These are phyloP conservation scores for Onygenales sp. DNA, from an alignment of 2,329 filamentous ascomycete genomes.

Conservation along the genomic window DNA sequence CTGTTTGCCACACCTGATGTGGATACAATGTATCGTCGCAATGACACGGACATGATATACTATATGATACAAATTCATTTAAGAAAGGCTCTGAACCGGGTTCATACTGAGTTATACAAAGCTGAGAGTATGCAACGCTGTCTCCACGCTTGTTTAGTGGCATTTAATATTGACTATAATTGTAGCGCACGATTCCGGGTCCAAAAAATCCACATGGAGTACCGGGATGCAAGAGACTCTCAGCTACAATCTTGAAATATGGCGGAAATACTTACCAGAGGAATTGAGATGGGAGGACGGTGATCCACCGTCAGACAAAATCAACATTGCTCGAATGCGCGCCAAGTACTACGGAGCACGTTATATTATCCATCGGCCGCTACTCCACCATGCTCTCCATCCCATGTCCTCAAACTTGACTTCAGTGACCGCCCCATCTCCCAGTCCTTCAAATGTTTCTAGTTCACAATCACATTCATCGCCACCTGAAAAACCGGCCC, in stretches of 20 bases:
- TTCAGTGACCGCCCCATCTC: slow-evolving; percentile 20
- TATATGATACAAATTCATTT: slow-evolving; percentile 55
- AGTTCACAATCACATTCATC: slow-evolving; percentile 26
- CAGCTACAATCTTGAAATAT: slow-evolving; percentile 42
- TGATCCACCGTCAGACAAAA: slow-evolving; percentile 63
- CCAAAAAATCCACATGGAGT: slow-evolving; percentile 26
- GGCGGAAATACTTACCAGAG: slow-evolving; percentile 42
- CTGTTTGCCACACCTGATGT: slow-evolving; percentile 19
- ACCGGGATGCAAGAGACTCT: slow-evolving; percentile 32
- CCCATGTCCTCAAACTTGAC: slow-evolving; percentile 24
- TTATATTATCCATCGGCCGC: slow-evolving; percentile 80
- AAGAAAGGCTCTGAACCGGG: slow-evolving; percentile 46
- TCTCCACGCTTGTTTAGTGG: background rate
- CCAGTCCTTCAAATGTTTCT: slow-evolving; percentile 8
- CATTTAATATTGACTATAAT: background rate
- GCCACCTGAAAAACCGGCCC: slow-evolving; percentile 22
- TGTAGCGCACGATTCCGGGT: slow-evolving; percentile 6
- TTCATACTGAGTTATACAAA: slow-evolving; percentile 48
- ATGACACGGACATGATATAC: slow-evolving; percentile 35
- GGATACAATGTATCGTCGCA: slow-evolving; percentile 23
- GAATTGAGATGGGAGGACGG: slow-evolving; percentile 54
- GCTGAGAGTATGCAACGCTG: slow-evolving; percentile 19
- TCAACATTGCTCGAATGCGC: slow-evolving; percentile 72
- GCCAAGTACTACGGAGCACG: slow-evolving; percentile 92
- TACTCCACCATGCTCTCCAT: slow-evolving; percentile 53